A percentile compares a stretch with the other conserved stretches of the same genome.
These are phyloP conservation scores for Hyaloraphidium curvatum DNA, from an alignment of 192 early-diverging fungal species.

Conservation along the genomic window DNA sequence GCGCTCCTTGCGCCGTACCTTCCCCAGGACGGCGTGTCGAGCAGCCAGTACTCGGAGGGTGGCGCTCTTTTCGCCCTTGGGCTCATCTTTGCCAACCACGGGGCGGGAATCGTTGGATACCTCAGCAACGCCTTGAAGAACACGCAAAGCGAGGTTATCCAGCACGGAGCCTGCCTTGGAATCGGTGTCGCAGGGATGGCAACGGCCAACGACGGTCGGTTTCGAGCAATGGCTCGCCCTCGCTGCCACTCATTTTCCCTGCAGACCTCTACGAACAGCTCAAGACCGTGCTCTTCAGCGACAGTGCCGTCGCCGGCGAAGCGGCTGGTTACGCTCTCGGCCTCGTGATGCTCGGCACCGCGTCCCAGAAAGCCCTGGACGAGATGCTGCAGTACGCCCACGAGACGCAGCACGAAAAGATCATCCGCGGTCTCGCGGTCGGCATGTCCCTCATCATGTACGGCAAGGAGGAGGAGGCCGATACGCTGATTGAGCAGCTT, in stretches of 20 bases:
- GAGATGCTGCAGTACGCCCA: slow-evolving; percentile 97
- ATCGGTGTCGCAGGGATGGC: slow-evolving; percentile 95
- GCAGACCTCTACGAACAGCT: slow-evolving; percentile 68
- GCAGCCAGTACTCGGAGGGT: slow-evolving; percentile 83
- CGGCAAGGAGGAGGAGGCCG: slow-evolving; percentile 87
- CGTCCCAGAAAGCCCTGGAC: slow-evolving; percentile 52
- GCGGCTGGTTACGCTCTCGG: slow-evolving; percentile 94
- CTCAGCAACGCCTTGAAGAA: slow-evolving; percentile 60
- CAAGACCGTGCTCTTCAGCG: slow-evolving; percentile 71
- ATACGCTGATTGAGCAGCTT: slow-evolving; percentile 69
- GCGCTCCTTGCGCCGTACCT: slow-evolving; percentile 79
- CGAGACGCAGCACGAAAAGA: slow-evolving; percentile 99
- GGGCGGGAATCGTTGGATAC: slow-evolving; percentile 57
- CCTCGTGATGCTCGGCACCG: slow-evolving; percentile 90
- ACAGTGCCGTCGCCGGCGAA: slow-evolving; percentile 93
- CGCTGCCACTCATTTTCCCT: background rate
- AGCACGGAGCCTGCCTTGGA: slow-evolving; percentile 91
- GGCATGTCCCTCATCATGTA: slow-evolving; percentile 96
- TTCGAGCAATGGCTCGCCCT: background rate
- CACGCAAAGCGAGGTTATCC: slow-evolving; percentile 71
- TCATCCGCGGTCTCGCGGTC: slow-evolving; percentile 85
- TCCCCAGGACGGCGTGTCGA: slow-evolving; percentile 72
- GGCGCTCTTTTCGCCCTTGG: slow-evolving; percentile 95
- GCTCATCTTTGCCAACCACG: slow-evolving; percentile 92
- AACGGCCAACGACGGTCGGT: slow-evolving; percentile 57